Percentiles rank a stretch among this genome's conserved stretches.
Evolutionary conservation across 176 grass and related monocot species (phyloP).

Genomic region (Leersia perrieri): DNA sequence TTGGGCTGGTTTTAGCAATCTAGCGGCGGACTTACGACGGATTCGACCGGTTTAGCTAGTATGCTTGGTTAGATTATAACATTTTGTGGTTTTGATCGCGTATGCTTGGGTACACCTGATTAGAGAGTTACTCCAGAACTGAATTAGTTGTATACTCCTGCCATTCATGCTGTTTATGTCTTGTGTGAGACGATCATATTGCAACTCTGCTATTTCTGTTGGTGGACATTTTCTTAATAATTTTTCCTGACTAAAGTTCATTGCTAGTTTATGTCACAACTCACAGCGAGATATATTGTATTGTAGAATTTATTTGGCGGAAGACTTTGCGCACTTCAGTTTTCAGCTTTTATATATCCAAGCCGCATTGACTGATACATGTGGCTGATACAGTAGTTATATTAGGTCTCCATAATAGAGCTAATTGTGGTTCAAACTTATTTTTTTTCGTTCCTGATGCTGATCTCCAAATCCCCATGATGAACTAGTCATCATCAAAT

Average conservation of each 20-base stretch:
- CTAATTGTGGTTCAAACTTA: neutral
- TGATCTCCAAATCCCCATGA: neutral
- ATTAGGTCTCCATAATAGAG: neutral
- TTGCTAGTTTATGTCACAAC: neutral
- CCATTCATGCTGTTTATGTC: neutral
- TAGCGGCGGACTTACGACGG: neutral
- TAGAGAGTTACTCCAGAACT: neutral
- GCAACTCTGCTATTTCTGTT: neutral
- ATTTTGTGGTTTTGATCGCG: neutral
- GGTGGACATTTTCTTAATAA: neutral
- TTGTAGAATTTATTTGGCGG: neutral
- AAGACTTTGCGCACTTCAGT: neutral
- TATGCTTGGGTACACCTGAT: neutral
- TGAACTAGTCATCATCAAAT: neutral
- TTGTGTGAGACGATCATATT: neutral
- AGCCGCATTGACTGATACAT: neutral
- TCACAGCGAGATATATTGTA: neutral
- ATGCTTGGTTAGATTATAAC: neutral
- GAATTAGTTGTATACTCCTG: neutral
- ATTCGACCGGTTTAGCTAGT: neutral
- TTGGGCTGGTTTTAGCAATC: conserved; percentile 22
- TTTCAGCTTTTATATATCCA: neutral
- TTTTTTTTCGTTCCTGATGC: neutral
- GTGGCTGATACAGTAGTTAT: conserved; percentile 24
- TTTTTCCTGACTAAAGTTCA: neutral